Percentiles rank a stretch among this genome's conserved stretches.
These are phyloP conservation scores for Striga asiatica DNA, from an alignment of 257 asterid genomes.

Conservation along the genomic window DNA sequence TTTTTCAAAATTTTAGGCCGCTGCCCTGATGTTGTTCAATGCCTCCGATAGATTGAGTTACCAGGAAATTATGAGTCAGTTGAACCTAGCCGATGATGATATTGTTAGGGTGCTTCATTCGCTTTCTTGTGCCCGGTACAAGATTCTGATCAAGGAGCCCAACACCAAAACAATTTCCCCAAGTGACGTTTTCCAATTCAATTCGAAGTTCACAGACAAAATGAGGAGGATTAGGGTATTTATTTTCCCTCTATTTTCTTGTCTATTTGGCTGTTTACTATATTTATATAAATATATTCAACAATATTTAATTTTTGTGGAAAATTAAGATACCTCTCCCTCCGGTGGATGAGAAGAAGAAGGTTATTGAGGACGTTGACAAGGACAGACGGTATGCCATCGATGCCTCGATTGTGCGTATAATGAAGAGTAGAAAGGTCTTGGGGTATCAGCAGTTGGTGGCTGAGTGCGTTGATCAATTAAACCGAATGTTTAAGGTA, in stretches of 20 bases:
- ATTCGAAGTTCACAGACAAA: slow-evolving; percentile 50
- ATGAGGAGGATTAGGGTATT: slow-evolving; percentile 59
- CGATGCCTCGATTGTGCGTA: slow-evolving; percentile 55
- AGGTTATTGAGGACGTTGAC: slow-evolving; percentile 57
- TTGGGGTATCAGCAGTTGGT: slow-evolving; percentile 57
- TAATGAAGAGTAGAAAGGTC: slow-evolving; percentile 55
- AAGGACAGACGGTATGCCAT: slow-evolving; percentile 58
- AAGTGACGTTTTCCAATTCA: slow-evolving; percentile 46
- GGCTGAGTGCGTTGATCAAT: slow-evolving; percentile 53
- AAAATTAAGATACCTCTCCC: slow-evolving; percentile 42
- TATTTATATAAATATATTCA: background rate
- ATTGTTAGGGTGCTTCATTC: slow-evolving; percentile 57
- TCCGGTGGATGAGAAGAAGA: slow-evolving; percentile 54
- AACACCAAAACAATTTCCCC: slow-evolving; percentile 41
- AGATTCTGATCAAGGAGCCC: slow-evolving; percentile 51
- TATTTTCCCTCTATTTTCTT: background rate
- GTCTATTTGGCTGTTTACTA: background rate
- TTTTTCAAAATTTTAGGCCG: slow-evolving; percentile 28
- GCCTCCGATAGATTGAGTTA: slow-evolving; percentile 45
- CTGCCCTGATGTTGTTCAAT: slow-evolving; percentile 46
- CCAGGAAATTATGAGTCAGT: slow-evolving; percentile 47
- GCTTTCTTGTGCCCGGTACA: slow-evolving; percentile 52
- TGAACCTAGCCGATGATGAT: slow-evolving; percentile 54
- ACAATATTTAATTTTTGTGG: background rate
- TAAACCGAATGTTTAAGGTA: slow-evolving; percentile 58